A percentile compares a stretch with the other conserved stretches of the same genome.
These are phyloP conservation scores for Fusarium sp. DNA, from an alignment of 2,329 filamentous ascomycete genomes.

Conservation along the genomic window DNA sequence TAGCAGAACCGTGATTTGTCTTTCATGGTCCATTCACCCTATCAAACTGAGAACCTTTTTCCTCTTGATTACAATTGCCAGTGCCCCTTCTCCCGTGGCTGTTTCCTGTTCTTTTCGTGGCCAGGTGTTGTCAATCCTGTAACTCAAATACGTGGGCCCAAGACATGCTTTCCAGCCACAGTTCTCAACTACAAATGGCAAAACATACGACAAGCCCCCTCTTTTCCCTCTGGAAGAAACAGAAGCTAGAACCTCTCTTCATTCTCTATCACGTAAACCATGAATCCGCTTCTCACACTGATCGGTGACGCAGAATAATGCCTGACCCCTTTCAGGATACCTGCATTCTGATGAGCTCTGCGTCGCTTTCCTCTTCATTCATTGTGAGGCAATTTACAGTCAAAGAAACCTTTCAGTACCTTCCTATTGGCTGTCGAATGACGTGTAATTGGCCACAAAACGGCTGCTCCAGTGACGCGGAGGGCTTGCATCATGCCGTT, in stretches of 20 bases:
- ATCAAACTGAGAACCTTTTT: not conserved
- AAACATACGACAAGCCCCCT: fast-evolving
- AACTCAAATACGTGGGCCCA: not conserved
- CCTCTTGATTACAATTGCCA: fast-evolving
- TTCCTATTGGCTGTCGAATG: not conserved
- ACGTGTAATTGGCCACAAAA: fast-evolving
- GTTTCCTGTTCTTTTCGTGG: not conserved
- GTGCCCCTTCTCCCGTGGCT: too few species aligned
- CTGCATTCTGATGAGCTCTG: not conserved
- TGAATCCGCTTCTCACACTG: not conserved
- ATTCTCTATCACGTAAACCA: too few species aligned
- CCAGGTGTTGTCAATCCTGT: not conserved
- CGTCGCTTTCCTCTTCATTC: not conserved
- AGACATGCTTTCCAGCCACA: not conserved
- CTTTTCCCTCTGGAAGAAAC: not conserved
- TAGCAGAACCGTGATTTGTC: not conserved
- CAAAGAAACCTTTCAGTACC: fast-evolving
- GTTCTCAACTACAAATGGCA: not conserved
- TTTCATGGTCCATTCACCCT: not conserved
- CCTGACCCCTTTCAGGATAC: not conserved
- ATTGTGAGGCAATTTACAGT: not conserved
- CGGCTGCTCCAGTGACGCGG: not conserved
- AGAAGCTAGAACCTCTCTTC: not conserved
- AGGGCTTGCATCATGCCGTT: not conserved
- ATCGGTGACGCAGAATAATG: too few species aligned